Percentiles rank a stretch among this genome's conserved stretches.
Conservation (phyloP, 768 basidiomycete species). For the Lactifluus pinguis region DNA sequence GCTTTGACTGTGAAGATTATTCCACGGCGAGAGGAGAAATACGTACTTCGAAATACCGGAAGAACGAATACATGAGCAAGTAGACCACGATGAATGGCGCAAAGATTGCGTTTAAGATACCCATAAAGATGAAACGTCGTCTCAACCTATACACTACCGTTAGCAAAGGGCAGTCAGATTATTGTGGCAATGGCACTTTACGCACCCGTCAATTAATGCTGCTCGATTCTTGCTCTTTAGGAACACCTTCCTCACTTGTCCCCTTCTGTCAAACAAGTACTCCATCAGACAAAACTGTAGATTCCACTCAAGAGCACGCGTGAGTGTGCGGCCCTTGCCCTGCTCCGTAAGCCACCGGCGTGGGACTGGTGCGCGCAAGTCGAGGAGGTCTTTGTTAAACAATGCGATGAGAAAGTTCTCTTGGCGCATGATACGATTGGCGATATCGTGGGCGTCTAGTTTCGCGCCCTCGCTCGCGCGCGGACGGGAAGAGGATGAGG, state of each 20-base stretch:
- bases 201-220: conserved; percentile 74
- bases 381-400: conserved; percentile 93
- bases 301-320: conserved; percentile 95
- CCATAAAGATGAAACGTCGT: conserved; percentile 93
- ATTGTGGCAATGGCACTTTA: neutral
- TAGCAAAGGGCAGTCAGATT: neutral
- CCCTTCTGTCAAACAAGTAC: conserved; percentile 86
- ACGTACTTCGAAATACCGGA: conserved; percentile 96
- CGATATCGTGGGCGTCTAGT: conserved; percentile 95
- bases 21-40: neutral
- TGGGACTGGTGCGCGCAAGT: conserved; percentile 79
- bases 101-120: conserved; percentile 88
- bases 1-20: neutral
- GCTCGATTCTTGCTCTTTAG: conserved; percentile 74
- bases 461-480: conserved; percentile 69
- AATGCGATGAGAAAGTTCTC: conserved; percentile 98
- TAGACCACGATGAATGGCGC: conserved; percentile 97
- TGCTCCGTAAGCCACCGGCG: conserved; percentile 43
- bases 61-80: conserved; percentile 97
- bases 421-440: conserved; percentile 94
- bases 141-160: conserved; percentile 43
- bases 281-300: conserved; percentile 91
- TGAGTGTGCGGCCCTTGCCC: conserved; percentile 71
- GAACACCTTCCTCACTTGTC: conserved; percentile 86
- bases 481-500: conserved; percentile 44